A percentile compares a stretch with the other conserved stretches of the same genome.
phyloP scores from a whole-genome alignment of 2,329 filamentous ascomycete genomes.

The Aspergillus sp. region DNA sequence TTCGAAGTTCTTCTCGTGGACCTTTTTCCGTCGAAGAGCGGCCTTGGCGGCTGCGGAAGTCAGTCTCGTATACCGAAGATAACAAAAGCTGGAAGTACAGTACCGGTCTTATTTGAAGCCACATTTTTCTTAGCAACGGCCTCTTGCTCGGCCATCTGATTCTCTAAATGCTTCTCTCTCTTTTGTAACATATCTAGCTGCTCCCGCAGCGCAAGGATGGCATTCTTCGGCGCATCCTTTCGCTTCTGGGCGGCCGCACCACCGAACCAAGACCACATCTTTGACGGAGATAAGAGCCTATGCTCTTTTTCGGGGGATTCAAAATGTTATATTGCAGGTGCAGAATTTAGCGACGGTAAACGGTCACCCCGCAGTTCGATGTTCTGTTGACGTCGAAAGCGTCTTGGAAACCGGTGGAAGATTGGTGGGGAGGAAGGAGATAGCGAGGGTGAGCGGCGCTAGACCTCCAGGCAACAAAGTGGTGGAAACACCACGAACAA shows the following conservation, averaged over 20 bases:
- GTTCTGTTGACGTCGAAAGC: background rate
- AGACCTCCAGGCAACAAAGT: background rate
- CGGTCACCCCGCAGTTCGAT: background rate
- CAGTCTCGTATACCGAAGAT: background rate
- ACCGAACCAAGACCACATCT: conserved; percentile 88
- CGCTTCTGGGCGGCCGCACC: conserved; percentile 77
- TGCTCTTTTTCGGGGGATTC: background rate
- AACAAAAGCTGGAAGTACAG: conserved; percentile 31
- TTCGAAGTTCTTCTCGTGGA: conserved; percentile 85
- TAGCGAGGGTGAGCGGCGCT: background rate
- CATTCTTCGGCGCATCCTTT: conserved; percentile 95
- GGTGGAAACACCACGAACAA: background rate
- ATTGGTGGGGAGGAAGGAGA: conserved; percentile 5
- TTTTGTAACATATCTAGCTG: conserved; percentile 98
- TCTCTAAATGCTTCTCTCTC: conserved; percentile 85
- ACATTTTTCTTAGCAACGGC: conserved; percentile 85
- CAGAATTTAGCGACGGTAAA: background rate
- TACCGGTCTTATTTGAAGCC: conserved; percentile 86
- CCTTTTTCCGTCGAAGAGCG: conserved; percentile 91
- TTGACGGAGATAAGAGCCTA: conserved; percentile 17
- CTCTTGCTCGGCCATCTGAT: conserved; percentile 91
- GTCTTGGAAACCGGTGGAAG: conserved; percentile 13
- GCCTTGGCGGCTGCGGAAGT: conserved; percentile 72
- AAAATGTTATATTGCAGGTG: background rate
- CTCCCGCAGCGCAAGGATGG: conserved; percentile 80